Base-by-base conservation (phyloP, 2,329 filamentous ascomycete genomes). In the Penicillium rolfsii region DNA sequence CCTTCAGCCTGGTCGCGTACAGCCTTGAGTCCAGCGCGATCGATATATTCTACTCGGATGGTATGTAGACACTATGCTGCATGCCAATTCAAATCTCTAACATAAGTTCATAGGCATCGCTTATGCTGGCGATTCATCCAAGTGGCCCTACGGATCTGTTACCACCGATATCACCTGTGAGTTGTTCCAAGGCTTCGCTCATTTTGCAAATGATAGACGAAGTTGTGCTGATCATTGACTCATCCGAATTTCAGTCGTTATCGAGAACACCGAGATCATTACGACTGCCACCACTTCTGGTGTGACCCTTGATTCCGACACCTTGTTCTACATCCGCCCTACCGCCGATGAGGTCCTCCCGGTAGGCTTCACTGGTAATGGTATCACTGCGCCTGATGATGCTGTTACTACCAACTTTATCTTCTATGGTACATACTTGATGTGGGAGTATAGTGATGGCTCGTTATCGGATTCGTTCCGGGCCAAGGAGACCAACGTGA, bases 91-190 rank as follows among this genome's bases (percentile, higher is more conserved):
- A 2, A 19, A 35, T 1, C 24, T 45, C 22, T 36, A n/a, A 12
- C 14, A 11, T 5, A 1, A 26, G 41, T 8, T 58, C 55, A 45
- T 36, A 67, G 64, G 66, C 3, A 61, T 68, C 11, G 66, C 66
- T 6, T 65, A 68, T 53, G 63, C 62, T 19, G 66, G 66, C 9
- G 59, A 67, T 35, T 62, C 63, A 28, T 65, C 61, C 0, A 35
- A 58, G 24, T 68, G 66, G 66, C 48, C 56, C 22, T 57, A 56
- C 45, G 66, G 66, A 43, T 57, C 52, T 11, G 58, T 62, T 2
- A 66, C 64, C 2, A 66, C 66, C 1, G 61, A 68, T 38, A 58
- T 68, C 26, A 66, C 55, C 40, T 68, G 66, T 67, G 66, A 50
- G 46, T 26, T 57, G 9, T 16, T 19, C n/a, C 19, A n/a, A 14